A percentile compares a stretch with the other conserved stretches of the same genome.
These are phyloP conservation scores for Pezicula carpinea DNA, from an alignment of 2,329 filamentous ascomycete genomes.

Conservation along the genomic window DNA sequence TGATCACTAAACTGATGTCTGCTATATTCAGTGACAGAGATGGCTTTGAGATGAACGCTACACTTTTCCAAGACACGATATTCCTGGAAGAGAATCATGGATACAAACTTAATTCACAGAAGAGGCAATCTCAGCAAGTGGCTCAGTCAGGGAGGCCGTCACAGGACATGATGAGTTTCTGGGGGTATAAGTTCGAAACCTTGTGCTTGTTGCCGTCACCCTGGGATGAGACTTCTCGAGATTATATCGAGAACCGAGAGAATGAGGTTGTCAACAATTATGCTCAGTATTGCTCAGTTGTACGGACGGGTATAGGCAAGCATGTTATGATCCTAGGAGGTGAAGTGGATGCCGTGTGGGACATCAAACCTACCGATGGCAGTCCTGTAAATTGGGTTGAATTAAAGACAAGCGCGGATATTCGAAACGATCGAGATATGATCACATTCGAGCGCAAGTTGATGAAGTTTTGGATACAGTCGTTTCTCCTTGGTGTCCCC, in stretches of 20 bases:
- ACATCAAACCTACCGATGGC: conserved; percentile 63
- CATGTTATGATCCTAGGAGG: conserved; percentile 76
- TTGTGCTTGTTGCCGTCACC: conserved; percentile 69
- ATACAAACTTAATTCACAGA: conserved; percentile 61
- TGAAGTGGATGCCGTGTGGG: conserved; percentile 92
- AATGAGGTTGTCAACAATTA: conserved; percentile 76
- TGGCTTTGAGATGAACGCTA: conserved; percentile 95
- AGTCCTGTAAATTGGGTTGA: conserved; percentile 87
- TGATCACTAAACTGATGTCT: conserved; percentile 97
- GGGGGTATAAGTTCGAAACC: conserved; percentile 98
- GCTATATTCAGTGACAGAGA: conserved; percentile 78
- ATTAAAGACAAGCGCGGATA: conserved; percentile 81
- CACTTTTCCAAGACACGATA: conserved; percentile 71
- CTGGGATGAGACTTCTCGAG: conserved; percentile 68
- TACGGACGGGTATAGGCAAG: conserved; percentile 79
- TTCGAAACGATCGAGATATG: conserved; percentile 62
- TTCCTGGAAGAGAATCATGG: conserved; percentile 90
- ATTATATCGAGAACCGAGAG: conserved; percentile 74
- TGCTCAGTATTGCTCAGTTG: conserved; percentile 92
- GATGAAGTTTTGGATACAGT: conserved; percentile 95
- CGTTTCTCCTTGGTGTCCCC: conserved; percentile 87
- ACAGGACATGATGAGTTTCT: conserved; percentile 84
- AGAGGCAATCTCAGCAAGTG: conserved; percentile 47
- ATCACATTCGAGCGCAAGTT: conserved; percentile 83
- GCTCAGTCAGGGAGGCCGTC: conserved; percentile 51